Percentiles rank a stretch among this genome's conserved stretches.
These are phyloP conservation scores for Podosphaera xanthii DNA, from an alignment of 2,329 filamentous ascomycete species.

Conservation along the genomic window DNA sequence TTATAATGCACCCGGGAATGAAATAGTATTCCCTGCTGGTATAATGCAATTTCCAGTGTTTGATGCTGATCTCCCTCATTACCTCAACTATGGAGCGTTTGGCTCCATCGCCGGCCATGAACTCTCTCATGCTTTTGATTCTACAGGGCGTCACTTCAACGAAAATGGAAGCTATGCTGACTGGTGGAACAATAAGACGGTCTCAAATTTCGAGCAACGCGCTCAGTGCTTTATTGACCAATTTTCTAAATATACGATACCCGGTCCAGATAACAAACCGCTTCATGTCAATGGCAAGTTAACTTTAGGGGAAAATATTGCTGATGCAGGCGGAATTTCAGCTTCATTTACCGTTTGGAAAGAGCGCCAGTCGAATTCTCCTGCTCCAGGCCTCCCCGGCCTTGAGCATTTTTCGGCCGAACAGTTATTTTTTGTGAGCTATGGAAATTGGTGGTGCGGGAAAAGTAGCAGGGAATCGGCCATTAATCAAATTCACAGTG, in stretches of 20 bases:
- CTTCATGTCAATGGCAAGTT: slow-evolving; percentile 38
- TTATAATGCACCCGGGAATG: slow-evolving; percentile 38
- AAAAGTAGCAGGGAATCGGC: slow-evolving; percentile 36
- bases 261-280: slow-evolving; percentile 29
- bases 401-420: slow-evolving; percentile 39
- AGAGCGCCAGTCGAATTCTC: slow-evolving; percentile 27
- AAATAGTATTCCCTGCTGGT: slow-evolving; percentile 45
- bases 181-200: slow-evolving; percentile 42
- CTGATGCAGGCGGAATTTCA: slow-evolving; percentile 42
- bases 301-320: slow-evolving; percentile 48
- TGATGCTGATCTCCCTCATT: slow-evolving; percentile 36
- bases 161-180: slow-evolving; percentile 38
- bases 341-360: slow-evolving; percentile 44
- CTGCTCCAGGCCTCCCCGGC: slow-evolving; percentile 30
- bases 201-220: slow-evolving; percentile 32
- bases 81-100: slow-evolving; percentile 46
- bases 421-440: slow-evolving; percentile 47
- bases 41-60: slow-evolving; percentile 49
- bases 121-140: slow-evolving; percentile 48
- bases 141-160: slow-evolving; percentile 39
- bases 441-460: slow-evolving; percentile 42
- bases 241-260: slow-evolving; percentile 36
- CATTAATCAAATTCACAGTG: slow-evolving; percentile 32
- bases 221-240: slow-evolving; percentile 46
- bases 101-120: slow-evolving; percentile 46